Evolutionary conservation across 2,329 filamentous ascomycete genomes (phyloP).

Genomic region (Colletotrichum costaricense): DNA sequence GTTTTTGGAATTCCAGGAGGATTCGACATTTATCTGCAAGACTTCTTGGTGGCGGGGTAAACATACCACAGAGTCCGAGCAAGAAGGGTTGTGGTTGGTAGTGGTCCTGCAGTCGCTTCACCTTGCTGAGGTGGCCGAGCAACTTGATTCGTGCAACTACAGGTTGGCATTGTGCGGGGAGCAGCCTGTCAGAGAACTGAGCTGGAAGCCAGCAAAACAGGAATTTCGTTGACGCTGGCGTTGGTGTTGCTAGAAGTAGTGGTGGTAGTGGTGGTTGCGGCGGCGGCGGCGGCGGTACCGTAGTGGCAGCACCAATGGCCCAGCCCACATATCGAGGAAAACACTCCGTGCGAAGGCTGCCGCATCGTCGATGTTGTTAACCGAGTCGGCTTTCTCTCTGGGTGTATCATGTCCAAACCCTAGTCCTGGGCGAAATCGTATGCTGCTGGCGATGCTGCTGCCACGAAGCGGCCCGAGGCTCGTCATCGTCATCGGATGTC

Average conservation of each 20-base stretch:
- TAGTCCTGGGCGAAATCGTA: neutral
- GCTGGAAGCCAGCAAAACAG: constrained; percentile 12
- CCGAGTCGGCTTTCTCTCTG: neutral
- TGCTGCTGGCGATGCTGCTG: neutral
- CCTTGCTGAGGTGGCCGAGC: neutral
- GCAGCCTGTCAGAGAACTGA: constrained; percentile 22
- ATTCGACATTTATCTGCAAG: constrained; percentile 25
- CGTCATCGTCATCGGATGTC: constrained; percentile 2
- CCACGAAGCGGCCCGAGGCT: neutral
- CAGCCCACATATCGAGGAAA: neutral
- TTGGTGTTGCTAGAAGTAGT: neutral
- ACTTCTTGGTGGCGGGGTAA: constrained; percentile 26
- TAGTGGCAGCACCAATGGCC: neutral
- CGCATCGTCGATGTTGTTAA: constrained; percentile 16
- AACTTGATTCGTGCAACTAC: constrained; percentile 29
- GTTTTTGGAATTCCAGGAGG: constrained; percentile 10
- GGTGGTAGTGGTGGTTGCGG: neutral
- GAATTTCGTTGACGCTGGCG: constrained; percentile 11
- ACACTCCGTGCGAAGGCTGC: neutral
- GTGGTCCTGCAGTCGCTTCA: constrained; percentile 17
- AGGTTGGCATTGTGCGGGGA: constrained; percentile 21
- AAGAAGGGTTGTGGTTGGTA: constrained; percentile 20
- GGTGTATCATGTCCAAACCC: neutral
- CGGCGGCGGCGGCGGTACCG: neutral
- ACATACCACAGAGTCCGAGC: constrained; percentile 12